Base-by-base conservation (phyloP, 2,329 filamentous ascomycete species). In the Fusarium tupiense region DNA sequence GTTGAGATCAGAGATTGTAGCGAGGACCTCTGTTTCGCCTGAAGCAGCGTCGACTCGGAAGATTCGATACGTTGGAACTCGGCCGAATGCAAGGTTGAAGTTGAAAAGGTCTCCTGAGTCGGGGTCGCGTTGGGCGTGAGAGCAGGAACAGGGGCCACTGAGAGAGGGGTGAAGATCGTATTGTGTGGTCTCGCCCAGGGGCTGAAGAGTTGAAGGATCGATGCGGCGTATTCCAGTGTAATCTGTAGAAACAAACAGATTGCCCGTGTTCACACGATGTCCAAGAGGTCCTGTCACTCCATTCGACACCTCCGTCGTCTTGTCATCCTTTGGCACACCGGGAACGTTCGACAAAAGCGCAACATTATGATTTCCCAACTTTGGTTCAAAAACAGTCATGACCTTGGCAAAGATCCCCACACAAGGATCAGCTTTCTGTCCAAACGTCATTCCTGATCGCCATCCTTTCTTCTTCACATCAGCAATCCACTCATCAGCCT, bases 71-170 rank as follows among this genome's bases (percentile, higher is more conserved):
- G 86, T 89, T 2, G 89, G 81, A 0, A 78, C 79, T 0, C 80
- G 82, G 1, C 90, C 91, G 24, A 93, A 80, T 0, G 90, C 86
- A n/a, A 95, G 88, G 78, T 97, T 97, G 83, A 90, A 96, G 82
- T 96, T 97, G 86, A 90, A 96, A 12, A 93, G 79, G 72, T 96
- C 93, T 12, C 94, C 94, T 0, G 91, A 95, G 0, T 83, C 81
- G 0, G 92, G 92, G 79, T 96, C 93, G 2, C 89, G 88, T 62
- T 92, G 90, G 0, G 92, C 90, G 80, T 97, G 94, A 0, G 94
- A 89, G 44, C 89, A 91, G 5, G 92, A 91, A 20, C 93, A 79
- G 1, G 87, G 88, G 0, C 94, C 94, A 19, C 85, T 89, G 19
- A 97, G 86, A 1, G 89, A 86, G 0, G 92, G 91, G 79, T 97